Evolutionary conservation across 805 yeast species (phyloP).

Genomic region (Metschnikowia continentalis): DNA sequence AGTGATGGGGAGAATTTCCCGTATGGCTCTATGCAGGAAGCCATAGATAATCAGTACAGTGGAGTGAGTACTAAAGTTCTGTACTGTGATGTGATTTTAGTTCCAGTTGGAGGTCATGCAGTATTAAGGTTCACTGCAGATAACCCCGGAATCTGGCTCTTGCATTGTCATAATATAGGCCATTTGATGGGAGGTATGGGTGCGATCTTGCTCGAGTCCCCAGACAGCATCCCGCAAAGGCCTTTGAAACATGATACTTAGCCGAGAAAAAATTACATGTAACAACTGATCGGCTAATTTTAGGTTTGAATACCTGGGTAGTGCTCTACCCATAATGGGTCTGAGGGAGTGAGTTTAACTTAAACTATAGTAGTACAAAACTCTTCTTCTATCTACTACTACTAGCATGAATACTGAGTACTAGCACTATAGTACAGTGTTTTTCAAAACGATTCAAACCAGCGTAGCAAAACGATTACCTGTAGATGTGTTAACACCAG

Average conservation of each 20-base stretch:
- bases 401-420: too few relatives aligned
- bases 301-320: too few relatives aligned
- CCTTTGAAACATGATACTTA: neutral
- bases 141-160: conserved; percentile 30
- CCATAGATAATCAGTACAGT: conserved; percentile 15
- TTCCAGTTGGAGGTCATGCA: conserved; percentile 30
- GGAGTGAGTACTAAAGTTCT: conserved; percentile 18
- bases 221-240: conserved; percentile 8
- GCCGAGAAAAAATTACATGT: too few relatives aligned
- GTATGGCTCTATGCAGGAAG: conserved; percentile 23
- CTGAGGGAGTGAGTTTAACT: too few relatives aligned
- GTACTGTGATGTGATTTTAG: conserved; percentile 23
- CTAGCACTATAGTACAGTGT: too few relatives aligned
- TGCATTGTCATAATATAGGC: conserved; percentile 34
- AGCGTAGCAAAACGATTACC: too few relatives aligned
- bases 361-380: too few relatives aligned
- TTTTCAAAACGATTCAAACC: too few relatives aligned
- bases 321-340: too few relatives aligned
- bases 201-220: conserved; percentile 18
- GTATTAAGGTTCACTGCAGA: conserved; percentile 29
- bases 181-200: conserved; percentile 33
- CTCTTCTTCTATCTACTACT: too few relatives aligned
- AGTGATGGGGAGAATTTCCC: conserved; percentile 23
- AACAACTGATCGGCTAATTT: too few relatives aligned
- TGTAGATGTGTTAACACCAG: too few relatives aligned